These are phyloP conservation scores for Coffea humblotiana DNA, from an alignment of 305 asterid genomes.

Conservation along the genomic window DNA sequence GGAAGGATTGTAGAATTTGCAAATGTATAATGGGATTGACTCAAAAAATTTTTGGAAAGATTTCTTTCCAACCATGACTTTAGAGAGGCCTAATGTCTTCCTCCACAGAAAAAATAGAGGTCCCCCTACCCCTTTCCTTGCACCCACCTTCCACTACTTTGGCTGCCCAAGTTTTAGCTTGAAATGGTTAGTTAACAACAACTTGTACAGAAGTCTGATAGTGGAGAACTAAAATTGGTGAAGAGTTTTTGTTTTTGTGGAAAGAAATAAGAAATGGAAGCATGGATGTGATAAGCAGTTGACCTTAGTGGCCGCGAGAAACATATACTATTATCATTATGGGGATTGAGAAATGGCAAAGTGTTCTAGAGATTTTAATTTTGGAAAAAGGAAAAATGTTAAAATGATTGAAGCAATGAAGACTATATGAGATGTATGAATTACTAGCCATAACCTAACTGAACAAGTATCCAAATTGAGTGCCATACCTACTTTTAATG, in stretches of 20 bases:
- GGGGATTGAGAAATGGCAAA: background rate
- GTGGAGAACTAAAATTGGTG: background rate
- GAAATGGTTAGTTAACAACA: background rate
- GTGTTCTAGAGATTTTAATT: background rate
- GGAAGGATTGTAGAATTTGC: background rate
- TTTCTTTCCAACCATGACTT: background rate
- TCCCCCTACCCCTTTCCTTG: background rate
- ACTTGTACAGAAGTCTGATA: background rate
- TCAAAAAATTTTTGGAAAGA: background rate
- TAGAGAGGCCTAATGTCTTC: background rate
- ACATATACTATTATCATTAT: background rate
- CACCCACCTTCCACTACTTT: background rate
- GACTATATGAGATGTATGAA: background rate
- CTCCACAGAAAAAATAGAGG: background rate
- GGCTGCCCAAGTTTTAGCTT: background rate
- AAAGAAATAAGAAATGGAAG: conserved; percentile 1
- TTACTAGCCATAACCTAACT: conserved; percentile 13
- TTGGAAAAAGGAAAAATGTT: background rate
- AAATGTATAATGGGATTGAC: background rate
- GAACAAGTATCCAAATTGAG: background rate
- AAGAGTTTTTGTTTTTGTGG: background rate
- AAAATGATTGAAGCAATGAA: background rate
- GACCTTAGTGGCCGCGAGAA: conserved; percentile 5
- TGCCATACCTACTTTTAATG: conserved; percentile 8
- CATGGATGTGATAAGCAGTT: conserved; percentile 1